Conservation (phyloP, 768 basidiomycete genomes). For the Mycena kentingensis region DNA sequence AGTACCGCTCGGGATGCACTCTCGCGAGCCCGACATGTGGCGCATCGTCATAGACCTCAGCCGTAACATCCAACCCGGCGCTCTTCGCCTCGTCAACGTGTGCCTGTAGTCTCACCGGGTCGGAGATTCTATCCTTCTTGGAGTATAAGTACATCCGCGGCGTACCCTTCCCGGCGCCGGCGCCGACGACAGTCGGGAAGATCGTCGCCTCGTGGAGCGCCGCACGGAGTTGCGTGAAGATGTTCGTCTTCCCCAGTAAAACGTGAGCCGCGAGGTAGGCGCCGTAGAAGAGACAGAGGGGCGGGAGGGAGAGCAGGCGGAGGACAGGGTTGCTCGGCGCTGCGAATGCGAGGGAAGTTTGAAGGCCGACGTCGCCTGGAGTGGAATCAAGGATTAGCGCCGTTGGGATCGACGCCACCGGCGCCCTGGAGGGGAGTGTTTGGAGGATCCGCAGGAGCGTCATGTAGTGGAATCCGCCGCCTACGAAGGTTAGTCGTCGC, state of each 20-base stretch:
- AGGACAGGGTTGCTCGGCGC: constrained; percentile 4
- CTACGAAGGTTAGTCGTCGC: neutral
- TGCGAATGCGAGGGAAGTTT: neutral
- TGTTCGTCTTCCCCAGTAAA: neutral
- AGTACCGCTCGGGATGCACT: constrained; percentile 5
- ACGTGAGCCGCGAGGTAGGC: neutral
- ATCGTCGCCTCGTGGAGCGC: too few species aligned
- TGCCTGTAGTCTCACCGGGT: neutral
- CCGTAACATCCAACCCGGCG: neutral
- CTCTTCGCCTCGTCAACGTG: neutral
- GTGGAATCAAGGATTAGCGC: constrained; percentile 5
- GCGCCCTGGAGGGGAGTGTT: neutral
- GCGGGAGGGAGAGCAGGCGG: neutral
- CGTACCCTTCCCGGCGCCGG: neutral
- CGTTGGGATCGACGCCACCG: neutral
- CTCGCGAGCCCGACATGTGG: constrained; percentile 1
- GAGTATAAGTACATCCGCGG: constrained; percentile 5
- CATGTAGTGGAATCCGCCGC: constrained; percentile 7
- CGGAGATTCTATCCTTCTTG: neutral
- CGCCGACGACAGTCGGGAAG: too few species aligned
- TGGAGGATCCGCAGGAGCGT: neutral
- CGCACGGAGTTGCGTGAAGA: constrained; percentile 1
- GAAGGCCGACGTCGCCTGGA: constrained; percentile 2
- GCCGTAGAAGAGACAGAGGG: neutral
- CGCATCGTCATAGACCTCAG: neutral